phyloP scores from a whole-genome alignment of 1,284 basidiomycete species.

The Fomitopsis schrenkii region DNA sequence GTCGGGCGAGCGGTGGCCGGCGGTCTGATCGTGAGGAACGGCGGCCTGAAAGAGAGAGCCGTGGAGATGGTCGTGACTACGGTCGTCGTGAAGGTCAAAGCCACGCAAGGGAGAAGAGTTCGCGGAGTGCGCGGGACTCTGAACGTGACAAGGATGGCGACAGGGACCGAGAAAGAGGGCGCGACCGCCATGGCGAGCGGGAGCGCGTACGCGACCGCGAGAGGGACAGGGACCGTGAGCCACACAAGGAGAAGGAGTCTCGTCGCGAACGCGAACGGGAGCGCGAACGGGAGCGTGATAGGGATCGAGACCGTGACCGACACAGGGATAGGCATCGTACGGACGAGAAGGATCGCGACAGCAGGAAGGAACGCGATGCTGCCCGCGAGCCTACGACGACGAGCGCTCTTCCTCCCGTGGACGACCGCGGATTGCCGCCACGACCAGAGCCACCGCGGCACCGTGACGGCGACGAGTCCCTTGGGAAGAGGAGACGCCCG shows the following conservation, averaged over 20 bases:
- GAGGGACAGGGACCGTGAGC: constrained; percentile 25
- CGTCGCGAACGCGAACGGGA: constrained; percentile 36
- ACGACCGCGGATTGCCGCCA: constrained; percentile 51
- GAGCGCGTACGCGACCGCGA: constrained; percentile 33
- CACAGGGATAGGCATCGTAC: constrained; percentile 23
- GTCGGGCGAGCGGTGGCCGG: constrained; percentile 64
- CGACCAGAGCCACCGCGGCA: constrained; percentile 58
- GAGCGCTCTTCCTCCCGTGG: constrained; percentile 22
- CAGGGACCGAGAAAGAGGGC: constrained; percentile 32
- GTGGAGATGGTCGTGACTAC: constrained; percentile 41
- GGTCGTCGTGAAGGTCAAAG: constrained; percentile 27
- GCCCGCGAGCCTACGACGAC: constrained; percentile 16
- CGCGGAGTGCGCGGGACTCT: constrained; percentile 25
- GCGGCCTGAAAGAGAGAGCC: constrained; percentile 40
- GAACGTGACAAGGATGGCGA: constrained; percentile 35
- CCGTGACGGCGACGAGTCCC: constrained; percentile 48
- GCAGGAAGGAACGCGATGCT: constrained; percentile 31
- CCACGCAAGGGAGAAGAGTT: constrained; percentile 17
- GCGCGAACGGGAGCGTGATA: constrained; percentile 45
- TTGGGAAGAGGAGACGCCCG: constrained; percentile 65
- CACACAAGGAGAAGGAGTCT: constrained; percentile 36
- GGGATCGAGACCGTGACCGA: constrained; percentile 29
- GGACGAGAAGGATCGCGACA: constrained; percentile 19
- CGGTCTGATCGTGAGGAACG: constrained; percentile 54
- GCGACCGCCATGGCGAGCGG: constrained; percentile 37